Evolutionary conservation across 139 green algal genomes (phyloP).

Genomic region (Prasinococcaceae sp.): DNA sequence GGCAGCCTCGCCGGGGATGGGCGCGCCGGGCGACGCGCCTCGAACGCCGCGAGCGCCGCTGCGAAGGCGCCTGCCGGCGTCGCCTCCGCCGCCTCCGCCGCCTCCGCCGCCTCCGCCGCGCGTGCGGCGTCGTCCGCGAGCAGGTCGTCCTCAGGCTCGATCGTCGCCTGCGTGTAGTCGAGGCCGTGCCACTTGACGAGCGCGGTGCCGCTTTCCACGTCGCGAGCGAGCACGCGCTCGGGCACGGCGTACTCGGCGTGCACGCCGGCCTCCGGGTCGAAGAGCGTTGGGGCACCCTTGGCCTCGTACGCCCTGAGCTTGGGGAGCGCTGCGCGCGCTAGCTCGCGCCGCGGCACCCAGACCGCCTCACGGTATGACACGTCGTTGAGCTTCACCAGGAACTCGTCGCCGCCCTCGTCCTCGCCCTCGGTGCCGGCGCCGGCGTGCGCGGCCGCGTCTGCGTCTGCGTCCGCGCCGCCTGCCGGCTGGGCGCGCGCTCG

Average conservation of each 20-base stretch:
- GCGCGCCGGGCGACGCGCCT: background rate
- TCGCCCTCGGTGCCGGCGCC: background rate
- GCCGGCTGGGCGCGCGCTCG: too few relatives aligned
- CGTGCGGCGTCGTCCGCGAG: background rate
- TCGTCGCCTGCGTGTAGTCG: conserved; percentile 1
- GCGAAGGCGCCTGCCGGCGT: background rate
- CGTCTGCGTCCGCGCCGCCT: background rate
- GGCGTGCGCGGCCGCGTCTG: background rate
- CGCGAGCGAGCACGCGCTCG: conserved; percentile 1
- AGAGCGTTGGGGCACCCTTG: background rate
- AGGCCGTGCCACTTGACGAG: conserved; percentile 16
- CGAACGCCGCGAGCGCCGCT: background rate
- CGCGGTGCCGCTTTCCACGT: background rate
- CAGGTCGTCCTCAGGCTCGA: conserved; percentile 5
- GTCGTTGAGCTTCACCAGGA: conserved; percentile 5
- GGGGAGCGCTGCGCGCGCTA: background rate
- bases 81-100: too few relatives aligned
- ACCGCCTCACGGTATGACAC: background rate
- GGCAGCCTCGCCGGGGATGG: background rate
- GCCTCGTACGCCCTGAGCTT: background rate
- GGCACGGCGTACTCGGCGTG: conserved; percentile 3
- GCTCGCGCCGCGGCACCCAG: background rate
- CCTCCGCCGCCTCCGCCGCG: background rate
- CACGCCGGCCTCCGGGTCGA: background rate
- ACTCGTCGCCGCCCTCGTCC: background rate